phyloP scores from a whole-genome alignment of 2,329 filamentous ascomycete species.

The Pyricularia pennisetigena region DNA sequence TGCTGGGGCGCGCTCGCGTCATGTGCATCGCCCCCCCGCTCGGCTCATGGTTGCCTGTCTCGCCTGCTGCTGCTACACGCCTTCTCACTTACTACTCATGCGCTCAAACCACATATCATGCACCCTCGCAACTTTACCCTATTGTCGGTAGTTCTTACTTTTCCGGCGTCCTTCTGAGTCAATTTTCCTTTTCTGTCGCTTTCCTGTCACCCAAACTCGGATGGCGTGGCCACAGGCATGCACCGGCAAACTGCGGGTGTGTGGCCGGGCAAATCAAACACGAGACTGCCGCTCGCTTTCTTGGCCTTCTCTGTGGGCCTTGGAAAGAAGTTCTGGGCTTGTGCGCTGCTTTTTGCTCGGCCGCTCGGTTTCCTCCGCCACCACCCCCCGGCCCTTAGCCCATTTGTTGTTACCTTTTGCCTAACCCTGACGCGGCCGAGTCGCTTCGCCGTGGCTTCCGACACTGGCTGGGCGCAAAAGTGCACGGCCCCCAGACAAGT shows the following conservation, averaged over 20 bases:
- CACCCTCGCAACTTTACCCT: background rate
- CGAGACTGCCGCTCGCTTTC: background rate
- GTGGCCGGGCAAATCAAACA: background rate
- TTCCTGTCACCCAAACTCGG: background rate
- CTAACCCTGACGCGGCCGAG: background rate
- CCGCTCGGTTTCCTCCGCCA: background rate
- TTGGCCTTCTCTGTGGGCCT: background rate
- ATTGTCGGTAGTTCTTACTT: background rate
- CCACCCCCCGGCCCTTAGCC: constrained; percentile 3
- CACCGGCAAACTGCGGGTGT: background rate
- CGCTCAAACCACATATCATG: background rate
- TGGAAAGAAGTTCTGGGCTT: background rate
- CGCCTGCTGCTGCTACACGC: background rate
- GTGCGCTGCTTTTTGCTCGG: background rate
- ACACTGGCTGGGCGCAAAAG: background rate
- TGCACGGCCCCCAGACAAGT: constrained; percentile 1
- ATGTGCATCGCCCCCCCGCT: background rate
- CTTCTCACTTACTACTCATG: background rate
- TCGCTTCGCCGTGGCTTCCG: constrained; percentile 4
- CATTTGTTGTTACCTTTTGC: constrained; percentile 1
- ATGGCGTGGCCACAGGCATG: background rate
- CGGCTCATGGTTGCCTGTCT: background rate
- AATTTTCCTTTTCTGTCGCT: background rate
- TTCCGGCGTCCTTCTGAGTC: background rate
- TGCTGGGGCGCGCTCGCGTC: background rate